Conservation (phyloP, 257 asterid genomes). For the Ligustrum vulgare region DNA sequence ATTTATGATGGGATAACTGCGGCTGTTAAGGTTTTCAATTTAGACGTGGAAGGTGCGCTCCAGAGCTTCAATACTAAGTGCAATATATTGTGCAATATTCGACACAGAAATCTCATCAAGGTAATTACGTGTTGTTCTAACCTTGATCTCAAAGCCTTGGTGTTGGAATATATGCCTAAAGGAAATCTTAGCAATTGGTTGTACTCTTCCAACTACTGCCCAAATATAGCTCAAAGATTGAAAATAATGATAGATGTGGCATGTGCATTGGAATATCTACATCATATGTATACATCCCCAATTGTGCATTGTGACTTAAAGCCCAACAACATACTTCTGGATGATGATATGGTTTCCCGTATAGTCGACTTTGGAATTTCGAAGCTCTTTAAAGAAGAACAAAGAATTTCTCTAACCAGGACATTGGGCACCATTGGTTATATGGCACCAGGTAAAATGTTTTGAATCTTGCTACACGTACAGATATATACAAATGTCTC, state of each 20-base stretch:
- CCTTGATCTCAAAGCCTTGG: too few relatives aligned
- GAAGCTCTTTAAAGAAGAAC: too few relatives aligned
- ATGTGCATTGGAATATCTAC: background rate
- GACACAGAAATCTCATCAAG: too few relatives aligned
- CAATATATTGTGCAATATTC: too few relatives aligned
- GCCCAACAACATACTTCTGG: background rate
- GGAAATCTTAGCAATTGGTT: background rate
- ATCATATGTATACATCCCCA: background rate
- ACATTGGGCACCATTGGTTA: background rate
- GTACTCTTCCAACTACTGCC: background rate
- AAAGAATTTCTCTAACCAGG: too few relatives aligned
- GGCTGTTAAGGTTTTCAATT: slow-evolving; percentile 9
- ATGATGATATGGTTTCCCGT: too few relatives aligned
- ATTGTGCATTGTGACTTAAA: background rate
- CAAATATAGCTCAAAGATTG: slow-evolving; percentile 7
- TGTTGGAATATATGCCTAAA: too few relatives aligned
- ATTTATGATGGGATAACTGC: background rate
- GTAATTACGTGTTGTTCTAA: too few relatives aligned
- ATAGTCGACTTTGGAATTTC: too few relatives aligned
- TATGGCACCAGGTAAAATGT: background rate
- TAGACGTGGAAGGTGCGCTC: background rate
- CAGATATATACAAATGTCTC: too few relatives aligned
- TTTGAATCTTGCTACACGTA: too few relatives aligned
- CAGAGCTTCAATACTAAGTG: background rate
- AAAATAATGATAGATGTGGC: slow-evolving; percentile 5